Base-by-base conservation (phyloP, 106 monocot genomes). In the Platanthera guangdongensis region DNA sequence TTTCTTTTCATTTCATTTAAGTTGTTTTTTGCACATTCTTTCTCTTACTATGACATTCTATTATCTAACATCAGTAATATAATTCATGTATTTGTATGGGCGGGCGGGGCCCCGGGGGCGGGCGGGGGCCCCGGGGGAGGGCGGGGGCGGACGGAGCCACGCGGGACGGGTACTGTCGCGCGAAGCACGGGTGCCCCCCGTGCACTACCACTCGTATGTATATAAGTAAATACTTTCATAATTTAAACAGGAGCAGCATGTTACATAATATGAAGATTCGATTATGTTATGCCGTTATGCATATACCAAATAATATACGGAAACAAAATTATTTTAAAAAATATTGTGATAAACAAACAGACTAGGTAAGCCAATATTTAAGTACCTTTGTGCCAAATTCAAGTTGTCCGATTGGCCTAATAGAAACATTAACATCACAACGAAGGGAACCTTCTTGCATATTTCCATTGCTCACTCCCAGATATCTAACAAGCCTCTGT, bases 391-490 rank as follows among this genome's bases (percentile, higher is more conserved):
- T 97, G 9, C 96, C 96, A 73, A 97, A 97, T 48, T 87, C 72
- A 39, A 75, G 51, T 71, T 97, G 87, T 39, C 89, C 97, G 30
- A 76, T 68, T 46, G 97, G 93, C 39, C 97, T 86, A 39, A 97
- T 76, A 49, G 97, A 97, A 75, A 97, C 84, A 83, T 97, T 97
- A 7, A 97, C 97, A 80, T 97, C 97, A 80, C 97, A 97, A 51
- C 97, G 88, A 55, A 97, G 91, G 45, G 97, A 97, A 63, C 97
- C 97, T 79, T 97, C 97, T 70, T 97, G 91, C 97, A 97, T 97
- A 57, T 97, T 96, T 51, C 97, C 97, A 76, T 97, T 97, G 70
- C 97, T 91, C 18, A 97, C 82, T 3, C 91, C 91, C 78, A 97
- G 52, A 57, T 97, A 97, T 46, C 94, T 84, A 8, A 97, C 97